Percentiles rank a stretch among this genome's conserved stretches.
phyloP scores from a whole-genome alignment of 116 monocot species.

The Phalaenopsis hybrid region DNA sequence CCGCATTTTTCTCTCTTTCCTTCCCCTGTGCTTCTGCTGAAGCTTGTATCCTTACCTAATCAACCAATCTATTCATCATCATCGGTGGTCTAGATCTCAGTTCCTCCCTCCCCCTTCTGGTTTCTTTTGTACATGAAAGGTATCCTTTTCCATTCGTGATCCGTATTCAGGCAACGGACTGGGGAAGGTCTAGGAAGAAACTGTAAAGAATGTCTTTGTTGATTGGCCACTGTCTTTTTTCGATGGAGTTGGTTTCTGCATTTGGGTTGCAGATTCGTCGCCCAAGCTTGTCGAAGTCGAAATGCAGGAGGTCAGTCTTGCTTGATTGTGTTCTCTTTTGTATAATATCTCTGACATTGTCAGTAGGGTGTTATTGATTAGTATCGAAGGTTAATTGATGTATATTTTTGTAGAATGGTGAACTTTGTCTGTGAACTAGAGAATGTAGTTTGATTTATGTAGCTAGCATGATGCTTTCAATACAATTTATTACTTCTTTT shows the following conservation, averaged over 20 bases:
- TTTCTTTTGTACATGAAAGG: background rate
- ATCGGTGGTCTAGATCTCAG: background rate
- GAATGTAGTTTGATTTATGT: background rate
- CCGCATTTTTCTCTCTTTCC: too few relatives aligned
- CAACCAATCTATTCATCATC: background rate
- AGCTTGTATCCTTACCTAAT: background rate
- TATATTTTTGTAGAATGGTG: background rate
- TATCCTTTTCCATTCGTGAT: background rate
- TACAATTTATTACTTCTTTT: background rate
- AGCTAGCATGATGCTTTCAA: background rate
- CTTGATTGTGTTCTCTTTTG: constrained; percentile 1
- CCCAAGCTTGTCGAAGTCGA: background rate
- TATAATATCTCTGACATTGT: background rate
- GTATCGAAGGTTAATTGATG: background rate
- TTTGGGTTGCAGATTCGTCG: background rate
- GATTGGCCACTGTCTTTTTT: background rate
- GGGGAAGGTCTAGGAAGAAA: background rate
- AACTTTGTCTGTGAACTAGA: background rate
- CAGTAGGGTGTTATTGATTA: background rate
- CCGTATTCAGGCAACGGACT: background rate
- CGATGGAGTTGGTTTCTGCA: background rate
- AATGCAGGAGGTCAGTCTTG: background rate
- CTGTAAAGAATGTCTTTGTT: background rate
- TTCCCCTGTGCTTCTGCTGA: background rate
- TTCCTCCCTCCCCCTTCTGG: background rate